Conservation (phyloP, 2,329 filamentous ascomycete species). For the Leptosphaerulina australis region DNA sequence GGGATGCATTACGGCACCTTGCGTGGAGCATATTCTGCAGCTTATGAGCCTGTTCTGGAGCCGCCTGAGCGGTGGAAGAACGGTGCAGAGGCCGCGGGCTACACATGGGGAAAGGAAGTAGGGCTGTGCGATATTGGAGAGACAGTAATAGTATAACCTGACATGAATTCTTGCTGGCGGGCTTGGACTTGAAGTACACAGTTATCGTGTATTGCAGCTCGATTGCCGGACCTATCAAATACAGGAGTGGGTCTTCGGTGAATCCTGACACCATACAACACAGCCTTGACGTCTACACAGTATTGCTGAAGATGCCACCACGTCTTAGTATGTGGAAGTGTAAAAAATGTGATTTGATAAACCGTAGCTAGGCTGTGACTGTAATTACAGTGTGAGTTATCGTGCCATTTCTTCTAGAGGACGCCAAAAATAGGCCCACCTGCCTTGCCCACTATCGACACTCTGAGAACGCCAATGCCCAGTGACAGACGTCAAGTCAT, state of each 20-base stretch:
- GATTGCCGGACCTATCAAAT: not conserved
- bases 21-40: constrained; percentile 51
- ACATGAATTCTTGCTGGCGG: too few species aligned
- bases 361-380: too few species aligned
- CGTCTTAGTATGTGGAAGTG: not conserved
- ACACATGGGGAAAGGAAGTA: constrained; percentile 47
- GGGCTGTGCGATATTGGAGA: constrained; percentile 56
- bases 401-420: not conserved
- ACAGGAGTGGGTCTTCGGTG: constrained; percentile 3
- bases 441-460: too few species aligned
- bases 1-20: constrained; percentile 61
- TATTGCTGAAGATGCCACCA: not conserved
- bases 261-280: not conserved
- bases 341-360: not conserved
- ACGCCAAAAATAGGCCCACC: not conserved
- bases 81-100: constrained; percentile 51
- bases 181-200: too few species aligned
- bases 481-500: constrained; percentile 8
- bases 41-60: constrained; percentile 58
- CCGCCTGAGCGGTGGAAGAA: constrained; percentile 55
- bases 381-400: too few species aligned
- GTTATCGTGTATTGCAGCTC: not conserved
- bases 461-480: not conserved
- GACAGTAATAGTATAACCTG: constrained; percentile 52
- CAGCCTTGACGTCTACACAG: not conserved